Base-by-base conservation (phyloP, 2,329 filamentous ascomycete genomes). In the Fusarium burgessii region DNA sequence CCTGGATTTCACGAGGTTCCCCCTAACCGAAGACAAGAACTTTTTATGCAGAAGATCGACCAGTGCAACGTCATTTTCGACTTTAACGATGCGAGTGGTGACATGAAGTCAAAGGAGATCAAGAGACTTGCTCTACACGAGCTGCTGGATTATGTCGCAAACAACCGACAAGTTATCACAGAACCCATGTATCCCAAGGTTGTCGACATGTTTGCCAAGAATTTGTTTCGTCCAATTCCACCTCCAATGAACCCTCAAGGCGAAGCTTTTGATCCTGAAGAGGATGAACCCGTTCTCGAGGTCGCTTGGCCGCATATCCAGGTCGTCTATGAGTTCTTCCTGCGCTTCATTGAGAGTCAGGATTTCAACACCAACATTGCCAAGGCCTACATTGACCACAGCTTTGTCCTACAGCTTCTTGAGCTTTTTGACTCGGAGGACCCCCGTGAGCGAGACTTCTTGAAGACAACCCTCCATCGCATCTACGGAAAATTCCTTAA, bases 41-140 rank as follows among this genome's bases (percentile, higher is more conserved):
- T 99, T 20, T 99, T 99, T 83, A 98, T 99, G 95, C 95, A 98
- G 80, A 99, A 99, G 87, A 96, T 99, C 76, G 96, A 98, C 78
- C 96, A 99, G 81, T 99, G 96, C 86, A 99, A 99, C 80, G 97
- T 99, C 85, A 99, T 99, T 77, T 99, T 99, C 80, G 96, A 99
- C 84, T 99, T 99, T 85, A 99, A 98, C 80, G 96, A 99, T 82
- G 94, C 95, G 51, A 97, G 93, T 73, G 95, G 92, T 74, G 96
- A 99, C 80, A 98, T 99, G 95, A 99, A 99, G 82, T 97, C 95
- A 50, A 99, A 99, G 85, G 96, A 99, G 83, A 98, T 99, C 87
- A 99, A 99, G 86, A 90, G 96, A 78, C 85, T 99, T 74, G 96
- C 96, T 43, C 87, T 99, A 46, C 96, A 99, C 80, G 96, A 99